These are phyloP conservation scores for Haplosporangium gracile DNA, from an alignment of 192 early-diverging fungal species.

Conservation along the genomic window DNA sequence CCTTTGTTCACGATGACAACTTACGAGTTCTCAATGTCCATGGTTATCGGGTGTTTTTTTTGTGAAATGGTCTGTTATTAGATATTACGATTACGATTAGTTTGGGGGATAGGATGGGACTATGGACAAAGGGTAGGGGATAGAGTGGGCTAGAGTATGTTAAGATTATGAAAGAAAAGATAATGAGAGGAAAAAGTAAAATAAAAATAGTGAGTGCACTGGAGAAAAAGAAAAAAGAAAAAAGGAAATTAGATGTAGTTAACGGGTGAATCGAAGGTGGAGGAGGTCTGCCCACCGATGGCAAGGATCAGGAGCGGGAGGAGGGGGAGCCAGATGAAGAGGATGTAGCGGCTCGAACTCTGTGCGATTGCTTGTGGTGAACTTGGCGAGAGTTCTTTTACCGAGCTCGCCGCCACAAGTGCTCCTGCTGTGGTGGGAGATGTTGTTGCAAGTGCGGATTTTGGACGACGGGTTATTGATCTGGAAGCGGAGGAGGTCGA, in stretches of 20 bases:
- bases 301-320: conserved; percentile 41
- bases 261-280: conserved; percentile 43
- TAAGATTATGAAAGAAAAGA: neutral
- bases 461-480: neutral
- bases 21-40: too few relatives aligned
- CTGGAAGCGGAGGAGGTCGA: neutral
- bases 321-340: conserved; percentile 38
- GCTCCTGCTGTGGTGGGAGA: neutral
- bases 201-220: too few relatives aligned
- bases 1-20: neutral
- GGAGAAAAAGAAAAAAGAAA: neutral
- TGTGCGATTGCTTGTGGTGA: conserved; percentile 44
- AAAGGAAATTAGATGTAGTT: conserved; percentile 23
- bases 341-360: conserved; percentile 44
- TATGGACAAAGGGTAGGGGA: neutral
- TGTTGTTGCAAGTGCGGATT: neutral
- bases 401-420: neutral
- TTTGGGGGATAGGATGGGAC: neutral
- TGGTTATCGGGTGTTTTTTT: neutral
- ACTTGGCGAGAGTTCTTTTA: neutral
- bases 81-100: neutral
- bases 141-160: neutral
- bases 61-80: neutral
- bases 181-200: neutral
- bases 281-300: conserved; percentile 39